Evolutionary conservation across 2,329 filamentous ascomycete species (phyloP).

Genomic region (Chrysoporthe puriensis): DNA sequence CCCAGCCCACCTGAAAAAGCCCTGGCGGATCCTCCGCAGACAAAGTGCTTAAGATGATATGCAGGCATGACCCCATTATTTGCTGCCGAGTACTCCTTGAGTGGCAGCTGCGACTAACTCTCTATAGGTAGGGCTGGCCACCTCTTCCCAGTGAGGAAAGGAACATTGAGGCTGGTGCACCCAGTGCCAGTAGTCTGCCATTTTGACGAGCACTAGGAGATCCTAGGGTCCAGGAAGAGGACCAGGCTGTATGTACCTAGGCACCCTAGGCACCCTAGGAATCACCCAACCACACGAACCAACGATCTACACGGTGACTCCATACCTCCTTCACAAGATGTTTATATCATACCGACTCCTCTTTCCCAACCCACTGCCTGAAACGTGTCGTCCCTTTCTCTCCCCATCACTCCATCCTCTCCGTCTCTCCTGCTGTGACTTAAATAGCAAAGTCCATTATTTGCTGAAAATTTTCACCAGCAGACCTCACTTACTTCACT

Average conservation of each 20-base stretch:
- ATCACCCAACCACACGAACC: neutral
- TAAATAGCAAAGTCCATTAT: neutral
- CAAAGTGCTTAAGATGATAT: neutral
- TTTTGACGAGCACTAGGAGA: neutral
- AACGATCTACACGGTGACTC: neutral
- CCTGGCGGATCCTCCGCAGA: neutral
- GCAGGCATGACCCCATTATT: neutral
- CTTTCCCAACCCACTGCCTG: neutral
- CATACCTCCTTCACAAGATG: neutral
- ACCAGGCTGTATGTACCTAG: neutral
- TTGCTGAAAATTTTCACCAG: neutral
- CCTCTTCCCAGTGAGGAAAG: neutral
- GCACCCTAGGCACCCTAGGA: neutral
- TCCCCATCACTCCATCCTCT: neutral
- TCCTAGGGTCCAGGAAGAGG: neutral
- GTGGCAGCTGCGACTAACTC: neutral
- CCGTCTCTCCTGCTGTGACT: neutral
- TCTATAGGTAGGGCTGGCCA: neutral
- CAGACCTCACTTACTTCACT: neutral
- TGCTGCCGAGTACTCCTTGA: neutral
- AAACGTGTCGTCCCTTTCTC: neutral
- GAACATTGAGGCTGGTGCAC: slow-evolving; percentile 4
- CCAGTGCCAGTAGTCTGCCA: neutral
- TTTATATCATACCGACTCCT: neutral
- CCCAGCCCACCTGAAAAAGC: neutral